These are phyloP conservation scores for Nitzschia sp. DNA, from an alignment of 108 stramenopile species.

Conservation along the genomic window DNA sequence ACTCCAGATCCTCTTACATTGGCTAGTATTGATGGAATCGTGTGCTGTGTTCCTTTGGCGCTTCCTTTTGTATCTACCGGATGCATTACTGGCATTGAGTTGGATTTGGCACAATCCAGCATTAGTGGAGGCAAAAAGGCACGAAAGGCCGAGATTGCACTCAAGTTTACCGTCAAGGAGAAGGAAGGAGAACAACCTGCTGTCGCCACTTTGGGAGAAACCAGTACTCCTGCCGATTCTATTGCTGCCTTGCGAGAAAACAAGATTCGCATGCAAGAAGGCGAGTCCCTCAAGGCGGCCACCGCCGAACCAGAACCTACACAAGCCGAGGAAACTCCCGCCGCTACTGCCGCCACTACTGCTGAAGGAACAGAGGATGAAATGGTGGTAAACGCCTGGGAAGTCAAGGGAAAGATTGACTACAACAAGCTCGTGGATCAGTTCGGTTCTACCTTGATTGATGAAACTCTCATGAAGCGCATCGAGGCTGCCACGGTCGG, in stretches of 20 bases:
- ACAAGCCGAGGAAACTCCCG: conserved; percentile 12
- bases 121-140: conserved; percentile 58
- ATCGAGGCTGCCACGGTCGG: conserved; percentile 74
- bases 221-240: conserved; percentile 1
- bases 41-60: conserved; percentile 35
- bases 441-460: conserved; percentile 90
- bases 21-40: conserved; percentile 34
- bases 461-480: conserved; percentile 55
- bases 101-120: conserved; percentile 31
- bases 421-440: conserved; percentile 92
- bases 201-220: conserved; percentile 2
- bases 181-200: background rate
- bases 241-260: conserved; percentile 29
- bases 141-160: conserved; percentile 56
- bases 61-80: conserved; percentile 40
- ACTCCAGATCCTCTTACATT: conserved; percentile 40
- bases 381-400: conserved; percentile 86
- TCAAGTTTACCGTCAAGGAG: conserved; percentile 63
- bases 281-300: conserved; percentile 18
- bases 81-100: conserved; percentile 23
- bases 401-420: conserved; percentile 91
- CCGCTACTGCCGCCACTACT: background rate
- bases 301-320: conserved; percentile 11
- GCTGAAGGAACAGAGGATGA: conserved; percentile 53
- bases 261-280: conserved; percentile 51